Evolutionary conservation across 331 rosid species (phyloP).

Genomic region (Prunus yedoensis): DNA sequence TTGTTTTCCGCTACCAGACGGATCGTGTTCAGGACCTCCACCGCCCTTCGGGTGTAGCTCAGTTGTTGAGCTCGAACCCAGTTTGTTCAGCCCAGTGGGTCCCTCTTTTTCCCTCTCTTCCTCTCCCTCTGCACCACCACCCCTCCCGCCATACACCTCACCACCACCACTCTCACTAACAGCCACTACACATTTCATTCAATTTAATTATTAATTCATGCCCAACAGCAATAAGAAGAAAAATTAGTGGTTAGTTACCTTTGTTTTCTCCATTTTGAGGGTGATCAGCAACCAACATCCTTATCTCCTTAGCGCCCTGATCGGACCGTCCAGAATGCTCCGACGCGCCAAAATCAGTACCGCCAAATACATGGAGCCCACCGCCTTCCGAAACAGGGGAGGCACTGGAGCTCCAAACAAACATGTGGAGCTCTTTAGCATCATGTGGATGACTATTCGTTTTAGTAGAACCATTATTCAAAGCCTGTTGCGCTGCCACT

Average conservation of each 20-base stretch:
- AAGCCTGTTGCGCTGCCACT: constrained; percentile 26
- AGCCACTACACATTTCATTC: constrained; percentile 24
- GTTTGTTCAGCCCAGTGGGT: constrained; percentile 57
- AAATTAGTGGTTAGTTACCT: constrained; percentile 30
- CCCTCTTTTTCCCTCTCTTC: constrained; percentile 57
- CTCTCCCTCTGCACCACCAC: constrained; percentile 38
- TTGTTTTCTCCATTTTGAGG: constrained; percentile 71
- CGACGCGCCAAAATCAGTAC: constrained; percentile 48
- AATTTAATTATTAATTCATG: neutral
- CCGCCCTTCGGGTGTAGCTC: constrained; percentile 60
- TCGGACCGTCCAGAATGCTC: constrained; percentile 84
- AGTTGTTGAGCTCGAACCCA: constrained; percentile 68
- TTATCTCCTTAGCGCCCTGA: constrained; percentile 87
- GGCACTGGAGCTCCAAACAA: constrained; percentile 57
- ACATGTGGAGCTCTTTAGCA: constrained; percentile 66
- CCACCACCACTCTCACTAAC: constrained; percentile 32
- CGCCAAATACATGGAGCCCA: constrained; percentile 69
- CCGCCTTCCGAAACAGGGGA: constrained; percentile 57
- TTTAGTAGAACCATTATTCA: constrained; percentile 18
- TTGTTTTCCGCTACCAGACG: constrained; percentile 45
- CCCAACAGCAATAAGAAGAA: neutral
- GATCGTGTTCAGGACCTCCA: constrained; percentile 20
- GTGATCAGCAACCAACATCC: constrained; percentile 84
- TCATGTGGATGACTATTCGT: constrained; percentile 34
- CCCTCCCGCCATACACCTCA: constrained; percentile 26